A percentile compares a stretch with the other conserved stretches of the same genome.
Conservation (phyloP, 2,329 filamentous ascomycete species). For the Pseudogymnoascus destructans region DNA sequence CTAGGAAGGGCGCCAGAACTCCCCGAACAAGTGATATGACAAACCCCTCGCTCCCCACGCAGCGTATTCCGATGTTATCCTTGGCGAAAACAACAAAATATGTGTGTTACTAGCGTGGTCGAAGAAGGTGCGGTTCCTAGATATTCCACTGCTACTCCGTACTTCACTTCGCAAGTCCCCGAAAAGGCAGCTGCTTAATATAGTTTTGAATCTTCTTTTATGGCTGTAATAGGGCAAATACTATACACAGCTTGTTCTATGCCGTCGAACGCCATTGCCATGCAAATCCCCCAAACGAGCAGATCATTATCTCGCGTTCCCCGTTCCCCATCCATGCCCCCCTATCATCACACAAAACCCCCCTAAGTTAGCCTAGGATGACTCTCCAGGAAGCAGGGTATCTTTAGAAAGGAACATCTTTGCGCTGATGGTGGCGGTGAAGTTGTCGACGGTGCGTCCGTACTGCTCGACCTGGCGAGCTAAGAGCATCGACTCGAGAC, state of each 20-base stretch:
- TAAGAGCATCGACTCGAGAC: constrained; percentile 87
- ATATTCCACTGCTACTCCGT: neutral
- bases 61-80: constrained; percentile 1
- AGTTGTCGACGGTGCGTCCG: constrained; percentile 90
- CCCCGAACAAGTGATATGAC: neutral
- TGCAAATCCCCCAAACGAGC: constrained; percentile 10
- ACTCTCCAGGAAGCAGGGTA: constrained; percentile 45
- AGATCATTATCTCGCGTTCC: constrained; percentile 9
- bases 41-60: neutral
- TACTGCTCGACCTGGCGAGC: constrained; percentile 96
- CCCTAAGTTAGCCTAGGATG: constrained; percentile 10
- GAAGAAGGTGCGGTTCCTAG: neutral
- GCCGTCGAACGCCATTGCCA: constrained; percentile 8
- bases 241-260: constrained; percentile 9
- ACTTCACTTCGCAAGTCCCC: neutral
- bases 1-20: constrained; percentile 1
- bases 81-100: constrained; percentile 7
- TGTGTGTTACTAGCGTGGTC: neutral
- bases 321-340: neutral
- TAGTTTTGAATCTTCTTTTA: constrained; percentile 7
- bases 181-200: neutral
- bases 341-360: constrained; percentile 5
- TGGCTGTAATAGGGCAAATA: constrained; percentile 5
- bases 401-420: constrained; percentile 97
- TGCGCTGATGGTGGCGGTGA: constrained; percentile 77